These are phyloP conservation scores for Xenoacremonium recifei DNA, from an alignment of 2,329 filamentous ascomycete genomes.

Conservation along the genomic window DNA sequence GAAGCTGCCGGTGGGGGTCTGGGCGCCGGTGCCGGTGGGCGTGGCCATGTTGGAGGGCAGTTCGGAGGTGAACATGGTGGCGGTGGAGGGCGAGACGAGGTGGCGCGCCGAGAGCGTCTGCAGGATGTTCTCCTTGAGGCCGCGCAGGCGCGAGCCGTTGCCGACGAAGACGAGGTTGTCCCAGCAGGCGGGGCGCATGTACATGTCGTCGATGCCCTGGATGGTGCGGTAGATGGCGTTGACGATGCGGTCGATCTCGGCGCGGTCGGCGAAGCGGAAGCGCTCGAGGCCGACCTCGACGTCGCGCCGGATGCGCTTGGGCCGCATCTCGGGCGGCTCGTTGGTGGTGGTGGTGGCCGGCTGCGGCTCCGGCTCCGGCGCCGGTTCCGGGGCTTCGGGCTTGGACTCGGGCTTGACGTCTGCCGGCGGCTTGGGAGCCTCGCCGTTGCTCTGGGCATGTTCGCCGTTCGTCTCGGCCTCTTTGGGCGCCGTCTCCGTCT, in stretches of 20 bases:
- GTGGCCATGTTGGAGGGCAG: slow-evolving; percentile 92
- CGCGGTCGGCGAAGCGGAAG: slow-evolving; percentile 66
- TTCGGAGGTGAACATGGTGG: slow-evolving; percentile 96
- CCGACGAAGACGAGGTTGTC: slow-evolving; percentile 89
- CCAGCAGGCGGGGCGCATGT: slow-evolving; percentile 85
- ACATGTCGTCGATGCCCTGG: slow-evolving; percentile 77
- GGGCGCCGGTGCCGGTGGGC: slow-evolving; percentile 83
- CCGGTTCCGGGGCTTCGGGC: slow-evolving; percentile 12
- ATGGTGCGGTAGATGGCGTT: slow-evolving; percentile 81
- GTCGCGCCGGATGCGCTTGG: slow-evolving; percentile 61
- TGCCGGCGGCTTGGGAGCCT: slow-evolving; percentile 26
- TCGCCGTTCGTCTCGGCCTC: slow-evolving; percentile 14
- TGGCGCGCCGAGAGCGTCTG: slow-evolving; percentile 78
- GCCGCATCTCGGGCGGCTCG: slow-evolving; percentile 42
- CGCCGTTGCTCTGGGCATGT: slow-evolving; percentile 11
- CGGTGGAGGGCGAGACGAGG: slow-evolving; percentile 85
- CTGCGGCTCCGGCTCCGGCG: slow-evolving; percentile 1
- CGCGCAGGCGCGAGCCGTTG: slow-evolving; percentile 71
- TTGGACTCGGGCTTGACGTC: slow-evolving; percentile 18
- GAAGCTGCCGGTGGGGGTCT: slow-evolving; percentile 74
- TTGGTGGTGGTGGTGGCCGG: slow-evolving; percentile 15
- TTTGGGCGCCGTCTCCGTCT: slow-evolving; percentile 14
- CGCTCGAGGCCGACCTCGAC: slow-evolving; percentile 77
- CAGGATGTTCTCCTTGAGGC: slow-evolving; percentile 87
- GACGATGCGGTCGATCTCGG: slow-evolving; percentile 79